A percentile compares a stretch with the other conserved stretches of the same genome.
These are phyloP conservation scores for Cryptococcus hybrid DNA, from an alignment of 1,284 basidiomycete species.

Conservation along the genomic window DNA sequence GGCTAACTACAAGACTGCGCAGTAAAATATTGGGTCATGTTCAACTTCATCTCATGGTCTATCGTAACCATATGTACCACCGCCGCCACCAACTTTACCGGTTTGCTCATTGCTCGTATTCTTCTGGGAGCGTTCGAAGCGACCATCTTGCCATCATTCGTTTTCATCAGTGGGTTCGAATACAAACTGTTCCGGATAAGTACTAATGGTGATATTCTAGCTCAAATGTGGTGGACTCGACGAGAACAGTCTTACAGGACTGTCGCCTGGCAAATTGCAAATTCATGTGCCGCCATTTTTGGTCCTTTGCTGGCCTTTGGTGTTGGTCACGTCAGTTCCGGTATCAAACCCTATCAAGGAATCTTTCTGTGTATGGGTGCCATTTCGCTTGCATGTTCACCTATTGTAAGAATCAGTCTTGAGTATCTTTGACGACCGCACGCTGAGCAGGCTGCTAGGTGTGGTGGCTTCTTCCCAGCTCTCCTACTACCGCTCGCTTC, in stretches of 20 bases:
- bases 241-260: slow-evolving; percentile 45
- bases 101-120: slow-evolving; percentile 36
- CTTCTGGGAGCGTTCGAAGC: slow-evolving; percentile 44
- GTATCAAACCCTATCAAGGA: slow-evolving; percentile 45
- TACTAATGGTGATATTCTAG: too few species aligned
- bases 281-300: slow-evolving; percentile 40
- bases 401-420: slow-evolving; percentile 30
- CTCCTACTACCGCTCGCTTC: slow-evolving; percentile 45
- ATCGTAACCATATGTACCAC: slow-evolving; percentile 37
- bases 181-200: too few species aligned
- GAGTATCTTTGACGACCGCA: too few species aligned
- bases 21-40: slow-evolving; percentile 42
- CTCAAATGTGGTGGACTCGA: slow-evolving; percentile 43
- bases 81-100: slow-evolving; percentile 35
- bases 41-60: slow-evolving; percentile 39
- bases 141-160: slow-evolving; percentile 33
- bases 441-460: slow-evolving; percentile 14
- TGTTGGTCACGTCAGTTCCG: slow-evolving; percentile 28
- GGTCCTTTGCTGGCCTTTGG: slow-evolving; percentile 43
- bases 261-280: slow-evolving; percentile 40
- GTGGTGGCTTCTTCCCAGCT: slow-evolving; percentile 50
- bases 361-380: slow-evolving; percentile 58
- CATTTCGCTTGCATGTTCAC: slow-evolving; percentile 53
- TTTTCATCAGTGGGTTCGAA: slow-evolving; percentile 16
- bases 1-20: too few species aligned